Evolutionary conservation across 176 grass and related monocot genomes (phyloP).

Genomic region (Olyra latifolia): DNA sequence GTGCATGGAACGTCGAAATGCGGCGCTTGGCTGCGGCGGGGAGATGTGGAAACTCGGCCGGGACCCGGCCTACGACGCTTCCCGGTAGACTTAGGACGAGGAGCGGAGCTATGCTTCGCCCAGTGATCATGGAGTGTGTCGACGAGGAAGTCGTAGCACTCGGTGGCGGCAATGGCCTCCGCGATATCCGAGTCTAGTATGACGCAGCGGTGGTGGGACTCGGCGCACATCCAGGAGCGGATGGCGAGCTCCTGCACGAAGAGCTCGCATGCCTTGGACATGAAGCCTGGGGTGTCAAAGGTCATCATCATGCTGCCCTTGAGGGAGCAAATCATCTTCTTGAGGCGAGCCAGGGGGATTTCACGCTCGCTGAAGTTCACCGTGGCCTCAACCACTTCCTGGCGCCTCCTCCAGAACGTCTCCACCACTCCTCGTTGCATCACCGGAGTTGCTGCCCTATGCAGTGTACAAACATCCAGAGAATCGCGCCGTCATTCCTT

Average conservation of each 20-base stretch:
- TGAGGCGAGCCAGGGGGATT: conserved; percentile 9
- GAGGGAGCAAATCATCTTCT: background rate
- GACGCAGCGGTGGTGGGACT: background rate
- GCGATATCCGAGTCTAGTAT: conserved; percentile 14
- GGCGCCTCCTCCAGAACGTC: background rate
- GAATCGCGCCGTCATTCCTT: background rate
- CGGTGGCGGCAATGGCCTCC: background rate
- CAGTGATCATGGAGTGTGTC: background rate
- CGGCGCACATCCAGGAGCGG: background rate
- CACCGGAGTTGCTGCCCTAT: accelerated
- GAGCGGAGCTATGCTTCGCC: background rate
- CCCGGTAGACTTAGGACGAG: background rate
- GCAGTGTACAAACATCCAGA: background rate
- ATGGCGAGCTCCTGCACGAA: conserved; percentile 23
- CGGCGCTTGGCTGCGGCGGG: too few species aligned
- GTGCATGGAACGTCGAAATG: too few species aligned
- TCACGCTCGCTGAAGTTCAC: background rate
- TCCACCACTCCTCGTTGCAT: background rate
- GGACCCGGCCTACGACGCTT: background rate
- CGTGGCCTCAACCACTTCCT: background rate
- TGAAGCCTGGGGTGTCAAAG: background rate
- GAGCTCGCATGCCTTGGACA: conserved; percentile 22
- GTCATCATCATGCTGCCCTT: background rate
- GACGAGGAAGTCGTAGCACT: conserved; percentile 3
- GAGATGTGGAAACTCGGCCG: background rate